Percentiles rank a stretch among this genome's conserved stretches.
Evolutionary conservation across 1,284 basidiomycete genomes (phyloP).

Genomic region (Irpex lacteus): DNA sequence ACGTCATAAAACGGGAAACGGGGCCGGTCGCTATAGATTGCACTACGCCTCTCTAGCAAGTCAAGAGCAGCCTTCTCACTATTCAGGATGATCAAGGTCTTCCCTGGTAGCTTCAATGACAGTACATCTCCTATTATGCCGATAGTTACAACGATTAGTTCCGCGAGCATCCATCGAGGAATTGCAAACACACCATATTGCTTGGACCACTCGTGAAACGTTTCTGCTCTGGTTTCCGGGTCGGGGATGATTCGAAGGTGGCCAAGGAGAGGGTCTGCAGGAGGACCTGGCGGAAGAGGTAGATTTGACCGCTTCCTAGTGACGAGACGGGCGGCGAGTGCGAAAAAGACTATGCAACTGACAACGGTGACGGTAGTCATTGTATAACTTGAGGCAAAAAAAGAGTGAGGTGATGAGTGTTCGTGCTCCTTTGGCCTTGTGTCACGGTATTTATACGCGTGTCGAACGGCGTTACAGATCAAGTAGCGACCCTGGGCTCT

Average conservation of each 20-base stretch:
- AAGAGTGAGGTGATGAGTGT: too few species aligned
- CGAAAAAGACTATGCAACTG: too few species aligned
- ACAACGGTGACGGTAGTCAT: too few species aligned
- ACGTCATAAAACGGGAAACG: not conserved
- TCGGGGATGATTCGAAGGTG: not conserved
- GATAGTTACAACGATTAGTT: not conserved
- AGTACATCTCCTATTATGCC: not conserved
- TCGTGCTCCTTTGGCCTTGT: too few species aligned
- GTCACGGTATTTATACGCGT: too few species aligned
- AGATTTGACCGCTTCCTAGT: not conserved
- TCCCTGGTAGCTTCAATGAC: not conserved
- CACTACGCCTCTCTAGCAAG: not conserved
- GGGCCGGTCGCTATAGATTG: not conserved
- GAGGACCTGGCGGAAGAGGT: not conserved
- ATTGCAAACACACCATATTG: not conserved
- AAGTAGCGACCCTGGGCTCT: too few species aligned
- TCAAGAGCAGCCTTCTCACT: not conserved
- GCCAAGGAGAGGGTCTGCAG: not conserved
- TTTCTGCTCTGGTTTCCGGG: not conserved
- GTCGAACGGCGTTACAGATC: too few species aligned
- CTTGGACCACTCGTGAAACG: not conserved
- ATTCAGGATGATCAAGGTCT: not conserved
- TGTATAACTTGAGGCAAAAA: too few species aligned
- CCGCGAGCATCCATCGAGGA: not conserved
- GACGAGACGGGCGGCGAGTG: not conserved